phyloP scores from a whole-genome alignment of 1,139 yeast genomes.

The Taiozyma sp. region DNA sequence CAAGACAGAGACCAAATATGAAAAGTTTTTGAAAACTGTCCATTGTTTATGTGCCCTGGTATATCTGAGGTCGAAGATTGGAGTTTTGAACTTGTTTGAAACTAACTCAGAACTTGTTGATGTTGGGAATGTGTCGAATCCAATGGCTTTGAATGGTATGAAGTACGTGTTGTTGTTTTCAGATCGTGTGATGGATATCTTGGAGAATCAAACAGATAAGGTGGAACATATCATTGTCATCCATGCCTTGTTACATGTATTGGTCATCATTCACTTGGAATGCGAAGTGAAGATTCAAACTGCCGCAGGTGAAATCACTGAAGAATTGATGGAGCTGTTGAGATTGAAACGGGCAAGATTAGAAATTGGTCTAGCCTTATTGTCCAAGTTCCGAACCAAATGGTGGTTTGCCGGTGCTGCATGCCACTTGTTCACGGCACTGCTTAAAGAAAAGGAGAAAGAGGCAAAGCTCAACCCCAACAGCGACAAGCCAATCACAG shows the following conservation, averaged over 20 bases:
- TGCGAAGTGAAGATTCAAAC: slow-evolving; percentile 5
- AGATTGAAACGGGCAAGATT: slow-evolving; percentile 1
- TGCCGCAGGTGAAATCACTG: not conserved
- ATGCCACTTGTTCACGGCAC: slow-evolving; percentile 2
- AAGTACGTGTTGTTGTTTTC: slow-evolving; percentile 4
- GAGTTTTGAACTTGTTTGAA: slow-evolving; percentile 8
- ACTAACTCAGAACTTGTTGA: not conserved
- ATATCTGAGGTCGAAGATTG: slow-evolving; percentile 9
- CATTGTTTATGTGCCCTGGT: slow-evolving; percentile 6
- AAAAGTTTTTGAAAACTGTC: slow-evolving; percentile 1
- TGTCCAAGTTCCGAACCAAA: not conserved
- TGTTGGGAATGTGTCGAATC: slow-evolving; percentile 1
- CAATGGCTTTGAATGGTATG: slow-evolving; percentile 9
- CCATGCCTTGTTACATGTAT: slow-evolving; percentile 6
- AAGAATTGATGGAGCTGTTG: not conserved
- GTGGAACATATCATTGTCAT: slow-evolving; percentile 8
- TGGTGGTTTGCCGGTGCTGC: slow-evolving; percentile 12
- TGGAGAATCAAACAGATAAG: not conserved
- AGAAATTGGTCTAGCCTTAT: slow-evolving; percentile 1
- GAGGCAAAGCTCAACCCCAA: not conserved
- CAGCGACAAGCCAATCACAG: not conserved
- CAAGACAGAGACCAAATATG: slow-evolving; percentile 1
- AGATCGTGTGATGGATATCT: not conserved
- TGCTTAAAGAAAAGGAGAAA: not conserved
- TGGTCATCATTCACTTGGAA: slow-evolving; percentile 9